A percentile compares a stretch with the other conserved stretches of the same genome.
Conservation (phyloP, 768 basidiomycete species). For the Termitomyces sp. region DNA sequence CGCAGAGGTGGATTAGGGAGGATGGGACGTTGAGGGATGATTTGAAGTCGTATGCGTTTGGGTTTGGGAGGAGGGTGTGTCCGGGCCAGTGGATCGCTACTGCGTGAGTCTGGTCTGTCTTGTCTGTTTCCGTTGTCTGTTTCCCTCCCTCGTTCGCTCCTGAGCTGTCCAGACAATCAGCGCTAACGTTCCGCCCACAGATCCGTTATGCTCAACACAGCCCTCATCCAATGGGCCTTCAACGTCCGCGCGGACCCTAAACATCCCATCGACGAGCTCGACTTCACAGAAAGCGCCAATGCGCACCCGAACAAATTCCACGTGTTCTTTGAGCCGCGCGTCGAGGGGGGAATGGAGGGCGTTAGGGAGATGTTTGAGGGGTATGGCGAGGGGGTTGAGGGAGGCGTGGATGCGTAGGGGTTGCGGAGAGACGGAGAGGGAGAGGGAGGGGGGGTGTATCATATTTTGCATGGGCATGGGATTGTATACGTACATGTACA, state of each 20-base stretch:
- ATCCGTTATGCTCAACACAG: slow-evolving; percentile 57
- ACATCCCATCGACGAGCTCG: slow-evolving; percentile 57
- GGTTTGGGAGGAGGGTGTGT: slow-evolving; percentile 64
- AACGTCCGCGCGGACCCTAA: slow-evolving; percentile 47
- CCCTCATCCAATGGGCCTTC: slow-evolving; percentile 67
- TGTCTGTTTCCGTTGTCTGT: not conserved
- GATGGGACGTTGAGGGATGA: slow-evolving; percentile 50
- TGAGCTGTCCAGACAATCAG: too few relatives aligned
- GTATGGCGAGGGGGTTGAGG: slow-evolving; percentile 24
- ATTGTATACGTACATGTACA: too few relatives aligned
- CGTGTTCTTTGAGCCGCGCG: slow-evolving; percentile 53
- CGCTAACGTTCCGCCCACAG: slow-evolving; percentile 20
- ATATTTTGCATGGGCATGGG: too few relatives aligned
- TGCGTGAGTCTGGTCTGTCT: slow-evolving; percentile 21
- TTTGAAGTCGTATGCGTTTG: slow-evolving; percentile 51
- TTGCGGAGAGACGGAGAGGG: too few relatives aligned
- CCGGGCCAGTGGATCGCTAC: slow-evolving; percentile 63
- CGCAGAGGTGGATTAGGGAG: slow-evolving; percentile 52
- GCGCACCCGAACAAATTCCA: slow-evolving; percentile 64
- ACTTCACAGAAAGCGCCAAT: slow-evolving; percentile 64
- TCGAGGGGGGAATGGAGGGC: slow-evolving; percentile 28
- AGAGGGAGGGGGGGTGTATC: too few relatives aligned
- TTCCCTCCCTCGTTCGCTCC: not conserved
- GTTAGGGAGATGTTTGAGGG: slow-evolving; percentile 40
- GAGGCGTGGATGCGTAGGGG: too few relatives aligned